These are phyloP conservation scores for Quambalaria eucalypti DNA, from an alignment of 1,284 basidiomycete species.

Conservation along the genomic window DNA sequence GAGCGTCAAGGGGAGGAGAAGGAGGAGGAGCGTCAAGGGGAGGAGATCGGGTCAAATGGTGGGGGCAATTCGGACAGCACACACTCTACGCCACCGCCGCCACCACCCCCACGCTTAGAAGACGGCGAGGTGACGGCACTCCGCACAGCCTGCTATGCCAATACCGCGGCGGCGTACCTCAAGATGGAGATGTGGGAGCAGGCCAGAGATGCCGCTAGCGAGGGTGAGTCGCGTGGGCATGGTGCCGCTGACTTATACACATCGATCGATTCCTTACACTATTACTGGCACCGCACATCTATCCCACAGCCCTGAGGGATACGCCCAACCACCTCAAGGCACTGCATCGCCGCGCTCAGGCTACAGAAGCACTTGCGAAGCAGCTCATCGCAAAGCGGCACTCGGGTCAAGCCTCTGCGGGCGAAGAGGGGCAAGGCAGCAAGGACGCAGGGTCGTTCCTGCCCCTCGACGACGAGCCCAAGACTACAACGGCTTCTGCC, in stretches of 20 bases:
- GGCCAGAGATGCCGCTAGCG: constrained; percentile 65
- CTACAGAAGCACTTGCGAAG: constrained; percentile 46
- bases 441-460: too few relatives aligned
- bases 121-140: constrained; percentile 10
- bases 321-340: constrained; percentile 79
- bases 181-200: constrained; percentile 57
- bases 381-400: too few relatives aligned
- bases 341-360: constrained; percentile 71
- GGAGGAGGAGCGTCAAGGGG: constrained; percentile 6
- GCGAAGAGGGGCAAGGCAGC: neutral
- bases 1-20: constrained; percentile 8
- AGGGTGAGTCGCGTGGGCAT: constrained; percentile 50
- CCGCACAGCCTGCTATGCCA: constrained; percentile 56
- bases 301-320: constrained; percentile 63
- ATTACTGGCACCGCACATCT: constrained; percentile 2
- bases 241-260: neutral
- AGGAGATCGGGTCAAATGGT: neutral
- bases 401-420: too few relatives aligned
- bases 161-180: constrained; percentile 69
- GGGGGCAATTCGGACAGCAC: neutral
- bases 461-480: too few relatives aligned
- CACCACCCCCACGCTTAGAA: neutral
- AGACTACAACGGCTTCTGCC: too few relatives aligned
- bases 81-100: neutral
- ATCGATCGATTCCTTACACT: constrained; percentile 25